Conservation (phyloP, 345 rosid genomes). For the Punica granatum region DNA sequence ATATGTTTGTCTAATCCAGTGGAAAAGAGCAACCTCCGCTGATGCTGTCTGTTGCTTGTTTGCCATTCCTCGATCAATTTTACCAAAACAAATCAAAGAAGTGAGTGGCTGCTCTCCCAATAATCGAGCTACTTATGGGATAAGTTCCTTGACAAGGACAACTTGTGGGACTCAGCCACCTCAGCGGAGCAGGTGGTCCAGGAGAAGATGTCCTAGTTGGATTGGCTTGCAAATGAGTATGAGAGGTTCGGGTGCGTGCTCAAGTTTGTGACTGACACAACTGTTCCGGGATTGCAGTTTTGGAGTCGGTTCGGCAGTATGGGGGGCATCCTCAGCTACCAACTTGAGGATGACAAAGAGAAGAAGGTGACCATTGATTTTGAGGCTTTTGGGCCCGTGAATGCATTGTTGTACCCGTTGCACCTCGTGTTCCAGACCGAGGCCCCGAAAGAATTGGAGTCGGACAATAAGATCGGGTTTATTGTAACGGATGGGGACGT, state of each 20-base stretch:
- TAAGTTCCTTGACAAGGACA: constrained; percentile 30
- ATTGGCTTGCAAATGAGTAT: constrained; percentile 69
- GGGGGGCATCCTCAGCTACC: constrained; percentile 65
- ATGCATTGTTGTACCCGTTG: constrained; percentile 60
- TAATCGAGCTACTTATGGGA: not conserved
- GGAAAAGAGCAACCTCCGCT: constrained; percentile 29
- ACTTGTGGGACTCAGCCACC: constrained; percentile 34
- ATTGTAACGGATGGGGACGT: constrained; percentile 76
- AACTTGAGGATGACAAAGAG: constrained; percentile 35
- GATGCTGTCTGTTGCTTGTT: constrained; percentile 8
- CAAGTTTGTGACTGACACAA: constrained; percentile 63
- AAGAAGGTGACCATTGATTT: constrained; percentile 31
- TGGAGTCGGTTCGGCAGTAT: constrained; percentile 72
- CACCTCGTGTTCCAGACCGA: constrained; percentile 71
- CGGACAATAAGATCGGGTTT: constrained; percentile 71
- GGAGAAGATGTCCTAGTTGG: constrained; percentile 45
- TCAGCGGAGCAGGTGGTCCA: constrained; percentile 41
- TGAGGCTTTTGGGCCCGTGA: constrained; percentile 66
- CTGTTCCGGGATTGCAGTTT: constrained; percentile 67
- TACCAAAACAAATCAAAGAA: constrained; percentile 5
- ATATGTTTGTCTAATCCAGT: too few species aligned
- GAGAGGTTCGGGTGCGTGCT: constrained; percentile 52
- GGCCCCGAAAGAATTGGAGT: constrained; percentile 67
- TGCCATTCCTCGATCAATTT: constrained; percentile 7
- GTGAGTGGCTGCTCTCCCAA: not conserved